phyloP scores from a whole-genome alignment of 2,329 filamentous ascomycete genomes.

The Ophioceras dolichostomum region DNA sequence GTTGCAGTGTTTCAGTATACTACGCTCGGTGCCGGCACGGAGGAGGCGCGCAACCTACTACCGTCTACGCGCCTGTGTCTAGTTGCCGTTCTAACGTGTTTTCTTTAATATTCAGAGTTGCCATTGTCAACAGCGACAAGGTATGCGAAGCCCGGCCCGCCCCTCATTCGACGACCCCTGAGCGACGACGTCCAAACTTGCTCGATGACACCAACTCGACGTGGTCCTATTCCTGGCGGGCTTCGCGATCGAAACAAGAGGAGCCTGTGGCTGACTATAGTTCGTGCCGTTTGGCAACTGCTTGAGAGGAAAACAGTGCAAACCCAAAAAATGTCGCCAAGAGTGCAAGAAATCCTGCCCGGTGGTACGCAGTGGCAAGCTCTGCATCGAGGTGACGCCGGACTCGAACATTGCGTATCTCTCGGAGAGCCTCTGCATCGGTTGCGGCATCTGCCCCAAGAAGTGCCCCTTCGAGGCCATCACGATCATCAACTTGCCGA shows the following conservation, averaged over 20 bases:
- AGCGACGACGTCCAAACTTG: no score
- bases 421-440: constrained; percentile 86
- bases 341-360: constrained; percentile 99
- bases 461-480: constrained; percentile 98
- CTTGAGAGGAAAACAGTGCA: no score
- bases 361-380: constrained; percentile 90
- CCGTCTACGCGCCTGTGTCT: no score
- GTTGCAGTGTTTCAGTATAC: constrained; percentile 20
- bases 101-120: constrained; percentile 57
- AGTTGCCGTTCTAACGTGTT: constrained; percentile 32
- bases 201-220: no score
- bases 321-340: constrained; percentile 96
- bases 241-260: no score
- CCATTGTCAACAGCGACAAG: constrained; percentile 98
- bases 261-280: no score
- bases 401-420: constrained; percentile 96
- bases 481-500: constrained; percentile 99
- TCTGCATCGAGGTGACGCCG: constrained; percentile 75
- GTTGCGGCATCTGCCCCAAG: constrained; percentile 99
- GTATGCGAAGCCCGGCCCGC: no score
- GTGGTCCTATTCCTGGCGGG: no score
- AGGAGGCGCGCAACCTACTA: no score
- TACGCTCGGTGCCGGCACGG: no score
- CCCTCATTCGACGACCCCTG: no score
- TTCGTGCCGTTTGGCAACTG: no score